phyloP scores from a whole-genome alignment of 495 filamentous ascomycete species.

The Aspergillus bridgeri region DNA sequence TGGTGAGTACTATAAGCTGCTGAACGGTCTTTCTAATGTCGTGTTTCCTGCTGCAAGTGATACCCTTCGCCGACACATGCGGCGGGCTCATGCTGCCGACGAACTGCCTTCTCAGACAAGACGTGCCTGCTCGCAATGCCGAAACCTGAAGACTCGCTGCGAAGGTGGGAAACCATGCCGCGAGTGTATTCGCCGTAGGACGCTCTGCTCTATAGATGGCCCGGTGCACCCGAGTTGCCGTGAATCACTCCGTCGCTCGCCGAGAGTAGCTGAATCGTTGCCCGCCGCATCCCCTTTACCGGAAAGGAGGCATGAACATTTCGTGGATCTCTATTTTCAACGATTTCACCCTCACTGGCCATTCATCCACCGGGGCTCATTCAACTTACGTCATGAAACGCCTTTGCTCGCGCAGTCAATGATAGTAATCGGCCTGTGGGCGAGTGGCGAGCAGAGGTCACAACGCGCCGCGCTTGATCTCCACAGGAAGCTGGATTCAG shows the following conservation, averaged over 20 bases:
- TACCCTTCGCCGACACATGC: constrained; percentile 28
- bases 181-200: constrained; percentile 22
- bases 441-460: constrained; percentile 9
- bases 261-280: neutral
- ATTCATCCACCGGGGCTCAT: constrained; percentile 28
- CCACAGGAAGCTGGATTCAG: constrained; percentile 18
- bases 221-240: neutral
- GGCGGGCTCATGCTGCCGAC: constrained; percentile 13
- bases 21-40: neutral
- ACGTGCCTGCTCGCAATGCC: constrained; percentile 23
- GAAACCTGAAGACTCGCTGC: constrained; percentile 22
- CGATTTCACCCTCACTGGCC: constrained; percentile 30
- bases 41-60: constrained; percentile 17
- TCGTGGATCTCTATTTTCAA: constrained; percentile 26
- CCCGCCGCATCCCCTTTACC: neutral
- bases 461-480: constrained; percentile 23
- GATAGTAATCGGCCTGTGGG: constrained; percentile 29
- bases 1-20: neutral
- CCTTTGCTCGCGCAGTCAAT: constrained; percentile 29
- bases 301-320: constrained; percentile 14
- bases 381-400: constrained; percentile 14
- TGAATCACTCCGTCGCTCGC: neutral
- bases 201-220: constrained; percentile 14
- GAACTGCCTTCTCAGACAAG: constrained; percentile 15
- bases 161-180: constrained; percentile 26